Evolutionary conservation across 768 basidiomycete species (phyloP).

Genomic region (Suillus spraguei): DNA sequence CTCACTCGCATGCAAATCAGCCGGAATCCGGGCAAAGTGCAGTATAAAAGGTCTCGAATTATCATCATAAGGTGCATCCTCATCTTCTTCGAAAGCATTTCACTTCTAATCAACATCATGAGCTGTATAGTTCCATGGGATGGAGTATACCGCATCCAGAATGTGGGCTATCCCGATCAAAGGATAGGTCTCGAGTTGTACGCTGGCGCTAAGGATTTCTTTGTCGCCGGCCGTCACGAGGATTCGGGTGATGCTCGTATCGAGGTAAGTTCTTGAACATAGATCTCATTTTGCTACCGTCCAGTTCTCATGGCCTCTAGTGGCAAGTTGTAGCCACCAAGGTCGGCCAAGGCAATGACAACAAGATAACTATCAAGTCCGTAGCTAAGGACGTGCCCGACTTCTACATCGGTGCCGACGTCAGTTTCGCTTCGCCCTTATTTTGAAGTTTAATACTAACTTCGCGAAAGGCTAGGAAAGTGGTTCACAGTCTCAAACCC

Average conservation of each 20-base stretch:
- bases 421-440: not conserved
- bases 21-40: not conserved
- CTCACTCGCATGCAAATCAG: too few species aligned
- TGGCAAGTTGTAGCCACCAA: not conserved
- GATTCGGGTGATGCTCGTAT: not conserved
- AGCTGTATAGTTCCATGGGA: not conserved
- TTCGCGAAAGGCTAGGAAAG: not conserved
- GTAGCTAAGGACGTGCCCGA: too few species aligned
- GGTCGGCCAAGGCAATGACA: too few species aligned
- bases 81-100: not conserved
- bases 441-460: not conserved
- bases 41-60: not conserved
- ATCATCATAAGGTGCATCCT: not conserved
- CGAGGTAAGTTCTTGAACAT: not conserved
- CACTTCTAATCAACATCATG: not conserved
- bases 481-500: not conserved
- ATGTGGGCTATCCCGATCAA: not conserved
- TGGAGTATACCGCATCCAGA: not conserved
- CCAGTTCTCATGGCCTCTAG: not conserved
- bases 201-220: accelerated
- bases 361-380: not conserved
- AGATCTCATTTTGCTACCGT: not conserved
- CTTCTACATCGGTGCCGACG: not conserved
- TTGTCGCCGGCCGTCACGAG: not conserved
- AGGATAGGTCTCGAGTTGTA: not conserved